These are phyloP conservation scores for Zymoseptoria passerinii DNA, from an alignment of 2,329 filamentous ascomycete species.

Conservation along the genomic window DNA sequence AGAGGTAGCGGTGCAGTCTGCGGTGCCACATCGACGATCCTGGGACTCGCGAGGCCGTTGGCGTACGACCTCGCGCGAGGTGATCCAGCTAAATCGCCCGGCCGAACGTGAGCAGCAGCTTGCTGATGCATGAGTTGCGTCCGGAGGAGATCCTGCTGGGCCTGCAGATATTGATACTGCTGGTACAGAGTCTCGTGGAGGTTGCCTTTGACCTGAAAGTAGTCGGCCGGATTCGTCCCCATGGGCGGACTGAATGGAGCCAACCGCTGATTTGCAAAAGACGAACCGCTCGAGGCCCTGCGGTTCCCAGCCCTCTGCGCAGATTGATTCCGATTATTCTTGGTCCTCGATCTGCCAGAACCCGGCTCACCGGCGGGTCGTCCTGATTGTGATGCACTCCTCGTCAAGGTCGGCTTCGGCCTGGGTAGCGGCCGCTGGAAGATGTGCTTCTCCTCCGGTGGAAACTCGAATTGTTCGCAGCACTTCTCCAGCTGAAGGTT, in stretches of 20 bases:
- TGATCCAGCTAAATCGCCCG: slow-evolving; percentile 31
- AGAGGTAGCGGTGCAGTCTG: slow-evolving; percentile 27
- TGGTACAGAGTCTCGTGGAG: slow-evolving; percentile 43
- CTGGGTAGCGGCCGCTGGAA: slow-evolving; percentile 51
- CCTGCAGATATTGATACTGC: slow-evolving; percentile 35
- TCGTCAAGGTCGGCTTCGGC: slow-evolving; percentile 46
- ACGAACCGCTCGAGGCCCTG: slow-evolving; percentile 50
- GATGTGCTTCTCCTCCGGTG: slow-evolving; percentile 58
- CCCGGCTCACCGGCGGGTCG: slow-evolving; percentile 41
- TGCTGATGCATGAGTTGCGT: slow-evolving; percentile 39
- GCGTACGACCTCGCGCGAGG: slow-evolving; percentile 29
- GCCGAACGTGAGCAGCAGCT: slow-evolving; percentile 28
- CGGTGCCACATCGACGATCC: slow-evolving; percentile 25
- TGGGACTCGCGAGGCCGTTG: slow-evolving; percentile 26
- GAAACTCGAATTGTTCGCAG: slow-evolving; percentile 82
- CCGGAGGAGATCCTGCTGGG: slow-evolving; percentile 30
- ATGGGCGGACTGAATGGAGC: slow-evolving; percentile 36
- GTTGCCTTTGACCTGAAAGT: slow-evolving; percentile 36
- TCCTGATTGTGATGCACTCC: slow-evolving; percentile 40
- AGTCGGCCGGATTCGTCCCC: slow-evolving; percentile 33
- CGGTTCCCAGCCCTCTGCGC: slow-evolving; percentile 44
- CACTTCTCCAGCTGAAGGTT: slow-evolving; percentile 68
- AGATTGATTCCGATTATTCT: slow-evolving; percentile 39
- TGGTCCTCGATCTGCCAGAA: slow-evolving; percentile 19
- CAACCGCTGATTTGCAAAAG: slow-evolving; percentile 33